Conservation (phyloP, 1,139 yeast genomes). For the Yamadazyma atmosphaerica region DNA sequence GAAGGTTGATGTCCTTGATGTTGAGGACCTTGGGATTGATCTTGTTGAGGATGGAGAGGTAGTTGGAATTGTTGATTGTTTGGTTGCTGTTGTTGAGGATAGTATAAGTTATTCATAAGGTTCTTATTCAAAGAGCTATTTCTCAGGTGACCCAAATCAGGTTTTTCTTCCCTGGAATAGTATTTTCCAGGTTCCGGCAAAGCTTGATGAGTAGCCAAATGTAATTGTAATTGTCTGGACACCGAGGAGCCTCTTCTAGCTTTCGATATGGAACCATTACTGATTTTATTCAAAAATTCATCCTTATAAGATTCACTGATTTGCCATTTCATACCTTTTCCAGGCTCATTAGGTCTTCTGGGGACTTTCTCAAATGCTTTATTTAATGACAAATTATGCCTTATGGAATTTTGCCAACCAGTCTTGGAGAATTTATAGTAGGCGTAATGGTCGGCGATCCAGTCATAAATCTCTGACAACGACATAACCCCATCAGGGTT, state of each 20-base stretch:
- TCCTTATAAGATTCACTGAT: constrained; percentile 80
- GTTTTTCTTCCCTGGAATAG: constrained; percentile 23
- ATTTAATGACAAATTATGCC: constrained; percentile 59
- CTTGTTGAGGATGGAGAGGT: constrained; percentile 17
- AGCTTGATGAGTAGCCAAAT: constrained; percentile 67
- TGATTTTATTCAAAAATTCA: constrained; percentile 79
- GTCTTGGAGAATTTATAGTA: constrained; percentile 89
- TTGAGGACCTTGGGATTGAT: constrained; percentile 8
- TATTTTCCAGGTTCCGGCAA: constrained; percentile 54
- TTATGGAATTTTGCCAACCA: constrained; percentile 73
- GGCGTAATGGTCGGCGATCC: constrained; percentile 87
- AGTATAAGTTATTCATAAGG: constrained; percentile 16
- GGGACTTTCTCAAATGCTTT: constrained; percentile 88
- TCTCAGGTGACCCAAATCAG: constrained; percentile 10
- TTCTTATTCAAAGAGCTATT: constrained; percentile 9
- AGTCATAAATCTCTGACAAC: constrained; percentile 84
- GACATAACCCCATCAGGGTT: constrained; percentile 87
- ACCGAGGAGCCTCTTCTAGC: constrained; percentile 80
- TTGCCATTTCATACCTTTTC: constrained; percentile 99
- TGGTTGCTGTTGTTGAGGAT: constrained; percentile 15
- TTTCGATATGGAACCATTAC: constrained; percentile 69
- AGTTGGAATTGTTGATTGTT: constrained; percentile 12
- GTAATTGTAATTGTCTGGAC: constrained; percentile 73
- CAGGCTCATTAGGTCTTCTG: constrained; percentile 92
- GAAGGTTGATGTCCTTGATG: constrained; percentile 9